Percentiles rank a stretch among this genome's conserved stretches.
phyloP scores from a whole-genome alignment of 495 filamentous ascomycete genomes.

The Neurospora sp. region DNA sequence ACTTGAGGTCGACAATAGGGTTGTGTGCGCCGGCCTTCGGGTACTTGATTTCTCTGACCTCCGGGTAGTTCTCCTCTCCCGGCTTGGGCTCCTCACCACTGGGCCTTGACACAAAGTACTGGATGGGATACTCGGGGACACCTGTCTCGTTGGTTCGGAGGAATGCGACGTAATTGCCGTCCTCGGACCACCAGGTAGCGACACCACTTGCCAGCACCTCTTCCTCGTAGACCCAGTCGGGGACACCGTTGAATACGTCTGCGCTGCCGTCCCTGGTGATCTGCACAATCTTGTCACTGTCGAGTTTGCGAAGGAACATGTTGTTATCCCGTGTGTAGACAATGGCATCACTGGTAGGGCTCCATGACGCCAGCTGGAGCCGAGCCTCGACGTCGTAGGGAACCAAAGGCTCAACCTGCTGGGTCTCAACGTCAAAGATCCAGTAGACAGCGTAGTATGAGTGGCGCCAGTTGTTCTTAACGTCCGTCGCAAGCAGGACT shows the following conservation, averaged over 20 bases:
- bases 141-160: constrained; percentile 83
- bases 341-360: constrained; percentile 73
- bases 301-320: constrained; percentile 66
- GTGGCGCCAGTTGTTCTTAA: constrained; percentile 73
- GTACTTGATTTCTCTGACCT: constrained; percentile 88
- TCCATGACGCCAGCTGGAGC: constrained; percentile 84
- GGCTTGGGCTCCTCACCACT: constrained; percentile 60
- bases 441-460: constrained; percentile 79
- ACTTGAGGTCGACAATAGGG: constrained; percentile 74
- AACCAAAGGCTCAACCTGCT: constrained; percentile 69
- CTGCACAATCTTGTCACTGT: constrained; percentile 42
- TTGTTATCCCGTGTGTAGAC: constrained; percentile 85
- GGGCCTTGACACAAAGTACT: constrained; percentile 84
- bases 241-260: constrained; percentile 91
- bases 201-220: constrained; percentile 76
- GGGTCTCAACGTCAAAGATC: constrained; percentile 84
- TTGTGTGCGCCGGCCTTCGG: constrained; percentile 93
- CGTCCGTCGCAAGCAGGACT: constrained; percentile 66
- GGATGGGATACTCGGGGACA: constrained; percentile 87
- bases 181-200: constrained; percentile 89
- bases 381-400: constrained; percentile 53
- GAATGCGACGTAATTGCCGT: constrained; percentile 82
- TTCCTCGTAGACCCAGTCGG: constrained; percentile 98
- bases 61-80: constrained; percentile 83
- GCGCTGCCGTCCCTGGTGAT: constrained; percentile 80